Base-by-base conservation (phyloP, 768 basidiomycete genomes). In the Mycena rebaudengoi region DNA sequence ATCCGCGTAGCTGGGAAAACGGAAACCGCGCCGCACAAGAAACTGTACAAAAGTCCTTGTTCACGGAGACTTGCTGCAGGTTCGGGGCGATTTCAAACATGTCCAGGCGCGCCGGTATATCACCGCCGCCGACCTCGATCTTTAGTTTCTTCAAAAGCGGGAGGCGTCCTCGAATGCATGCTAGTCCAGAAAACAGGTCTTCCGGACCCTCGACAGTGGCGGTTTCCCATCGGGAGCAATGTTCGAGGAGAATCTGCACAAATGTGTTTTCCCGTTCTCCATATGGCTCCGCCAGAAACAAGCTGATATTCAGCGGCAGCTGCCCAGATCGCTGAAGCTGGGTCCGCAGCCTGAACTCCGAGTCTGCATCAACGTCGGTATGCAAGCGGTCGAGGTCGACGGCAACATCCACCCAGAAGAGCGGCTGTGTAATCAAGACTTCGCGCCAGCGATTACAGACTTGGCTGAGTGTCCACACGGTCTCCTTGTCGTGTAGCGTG, bases 281-380 rank as follows among this genome's bases (percentile, higher is more conserved):
- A 7, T 7, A 4, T 7, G 18, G 4, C 16, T 20, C 23, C 30
- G 7, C 35, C 43, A 13, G 2, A 26, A 45, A 12, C 30, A 56
- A 35, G 1, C 3, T 11, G 26, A 56, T 14, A 30, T 56, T 33
- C 48, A 63, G 32, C 0, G 62, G 62, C 1, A 28, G 5, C 5
- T 35, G 11, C 3, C 46, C 40, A 6, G 52, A 63, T 20, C 61
- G 37, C 3, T 7, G 12, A 18, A 62, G 61, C 53, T 62, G 61
- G 3, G 30, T 50, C 18, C 29, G 4, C 5, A 53, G 20, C 25
- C 33, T 26, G 43, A 23, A 18, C 25, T n/a, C 7, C 16, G 21
- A 12, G 25, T 25, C 11, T n/a, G n/a, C n/a, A n/a, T n/a, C n/a
- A n/a, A n/a, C n/a, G 21, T 35, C 20, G 25, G 16, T 4, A 20